Evolutionary conservation across 2,329 filamentous ascomycete species (phyloP), one percentile per base, ranked within the genome.

Genomic region (Cryoendolithus antarcticus): DNA sequence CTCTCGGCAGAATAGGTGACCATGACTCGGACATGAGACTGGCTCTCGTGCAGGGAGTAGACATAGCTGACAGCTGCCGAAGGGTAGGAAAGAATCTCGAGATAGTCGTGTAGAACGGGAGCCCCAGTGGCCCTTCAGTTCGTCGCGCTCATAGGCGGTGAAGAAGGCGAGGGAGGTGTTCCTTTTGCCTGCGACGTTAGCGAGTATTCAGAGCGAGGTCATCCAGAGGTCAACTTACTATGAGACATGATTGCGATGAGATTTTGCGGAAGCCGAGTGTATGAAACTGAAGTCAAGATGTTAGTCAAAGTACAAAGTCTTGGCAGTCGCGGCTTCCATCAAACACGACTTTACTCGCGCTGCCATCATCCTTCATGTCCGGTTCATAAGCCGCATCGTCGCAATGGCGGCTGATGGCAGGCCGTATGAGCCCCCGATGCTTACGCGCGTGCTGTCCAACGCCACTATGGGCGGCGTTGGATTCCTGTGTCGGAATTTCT

Each of bases 161-260:
- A 96, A 96, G 62, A 95, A 86, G 32, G 86, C 80, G 33, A 89
- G 78, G 33, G 85, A 89, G 33, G 86, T 93, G 65, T 95, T 94
- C 52, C 86, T 77, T 67, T 94, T 93, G 52, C 59, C 57, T 60
- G 48, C 2, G 6, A 44, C 42, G 41, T 50, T 30, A 44, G 44
- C 38, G 34, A 24, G n/a, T 29, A 4, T 30, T 15, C 30, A 11
- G 27, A 24, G 19, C 19, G n/a, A 6, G 5, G 37, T 38, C 6
- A 9, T 15, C 2, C 13, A 9, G 12, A 29, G 8, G 10, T 11
- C 13, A 38, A 38, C 44, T 45, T 47, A 54, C 52, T 55, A 39
- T 54, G 51, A 28, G 48, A 48, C 47, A 49, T 49, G 43, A 12
- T 41, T n/a, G n/a, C n/a, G n/a, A n/a, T n/a, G n/a, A n/a, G n/a